Evolutionary conservation across 768 basidiomycete species (phyloP).

Genomic region (Suillus fuscotomentosus): DNA sequence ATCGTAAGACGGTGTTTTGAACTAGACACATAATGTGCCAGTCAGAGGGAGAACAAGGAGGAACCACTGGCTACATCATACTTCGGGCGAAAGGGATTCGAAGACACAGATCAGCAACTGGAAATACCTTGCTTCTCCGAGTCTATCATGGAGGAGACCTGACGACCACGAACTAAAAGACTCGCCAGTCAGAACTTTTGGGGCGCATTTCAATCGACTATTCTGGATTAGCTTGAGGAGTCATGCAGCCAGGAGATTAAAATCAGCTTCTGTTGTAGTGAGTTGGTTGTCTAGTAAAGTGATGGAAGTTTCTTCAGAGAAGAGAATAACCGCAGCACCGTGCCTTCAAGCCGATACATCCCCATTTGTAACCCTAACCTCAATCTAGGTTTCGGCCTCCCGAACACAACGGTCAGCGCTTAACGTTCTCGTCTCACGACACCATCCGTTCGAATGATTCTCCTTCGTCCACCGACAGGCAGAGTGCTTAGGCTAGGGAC

Average conservation of each 20-base stretch:
- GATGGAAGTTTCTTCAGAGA: background rate
- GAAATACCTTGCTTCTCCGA: background rate
- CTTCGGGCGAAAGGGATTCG: background rate
- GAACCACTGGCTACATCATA: background rate
- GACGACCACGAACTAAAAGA: background rate
- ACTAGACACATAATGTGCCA: background rate
- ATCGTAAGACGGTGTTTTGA: background rate
- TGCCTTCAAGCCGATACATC: background rate
- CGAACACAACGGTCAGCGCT: slow-evolving; percentile 12
- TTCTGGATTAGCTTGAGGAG: background rate
- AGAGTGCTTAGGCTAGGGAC: slow-evolving; percentile 26
- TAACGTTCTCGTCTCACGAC: slow-evolving; percentile 34
- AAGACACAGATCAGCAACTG: slow-evolving; percentile 1
- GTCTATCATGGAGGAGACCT: background rate
- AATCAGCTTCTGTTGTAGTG: slow-evolving; percentile 8
- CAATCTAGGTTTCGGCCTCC: slow-evolving; percentile 37
- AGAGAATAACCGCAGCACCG: background rate
- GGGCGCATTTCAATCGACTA: background rate
- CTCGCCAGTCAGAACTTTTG: background rate
- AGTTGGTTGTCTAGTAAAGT: slow-evolving; percentile 7
- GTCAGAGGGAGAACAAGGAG: slow-evolving; percentile 3
- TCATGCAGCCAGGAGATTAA: slow-evolving; percentile 1
- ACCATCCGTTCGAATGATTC: slow-evolving; percentile 15
- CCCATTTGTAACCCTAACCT: slow-evolving; percentile 31
- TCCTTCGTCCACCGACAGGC: slow-evolving; percentile 24